Conservation (phyloP, 2,329 filamentous ascomycete species). For the Myotisia sp. region DNA sequence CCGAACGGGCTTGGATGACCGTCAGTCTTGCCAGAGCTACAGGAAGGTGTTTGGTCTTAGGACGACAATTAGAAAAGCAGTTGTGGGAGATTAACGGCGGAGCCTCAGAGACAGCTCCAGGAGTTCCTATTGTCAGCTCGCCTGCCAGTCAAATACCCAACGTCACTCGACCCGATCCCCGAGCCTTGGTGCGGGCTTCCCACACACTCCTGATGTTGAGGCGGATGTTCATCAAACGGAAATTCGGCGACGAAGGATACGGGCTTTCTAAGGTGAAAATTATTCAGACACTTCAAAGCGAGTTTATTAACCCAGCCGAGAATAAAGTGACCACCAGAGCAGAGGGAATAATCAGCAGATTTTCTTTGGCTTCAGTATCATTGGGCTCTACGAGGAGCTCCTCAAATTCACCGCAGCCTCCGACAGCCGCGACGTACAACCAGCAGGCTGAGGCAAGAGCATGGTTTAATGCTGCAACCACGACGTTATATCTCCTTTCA, state of each 20-base stretch:
- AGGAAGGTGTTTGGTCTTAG: constrained; percentile 63
- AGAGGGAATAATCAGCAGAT: constrained; percentile 69
- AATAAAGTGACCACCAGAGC: constrained; percentile 56
- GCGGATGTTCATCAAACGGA: constrained; percentile 55
- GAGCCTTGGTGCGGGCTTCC: constrained; percentile 66
- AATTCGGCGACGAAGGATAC: constrained; percentile 58
- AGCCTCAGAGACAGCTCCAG: no score
- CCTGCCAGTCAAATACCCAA: constrained; percentile 2
- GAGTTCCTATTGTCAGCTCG: no score
- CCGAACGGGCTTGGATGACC: constrained; percentile 66
- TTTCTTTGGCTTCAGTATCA: constrained; percentile 49
- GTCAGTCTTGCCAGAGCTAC: constrained; percentile 63
- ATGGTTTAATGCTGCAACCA: constrained; percentile 57
- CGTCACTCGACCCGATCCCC: constrained; percentile 50
- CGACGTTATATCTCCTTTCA: constrained; percentile 68
- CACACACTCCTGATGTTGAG: constrained; percentile 64
- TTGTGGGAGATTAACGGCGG: constrained; percentile 51
- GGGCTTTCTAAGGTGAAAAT: constrained; percentile 55
- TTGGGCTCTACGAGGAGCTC: constrained; percentile 5
- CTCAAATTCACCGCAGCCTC: no score
- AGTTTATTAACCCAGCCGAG: constrained; percentile 58
- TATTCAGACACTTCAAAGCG: constrained; percentile 54
- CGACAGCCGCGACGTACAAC: constrained; percentile 39
- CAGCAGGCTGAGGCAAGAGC: constrained; percentile 61
- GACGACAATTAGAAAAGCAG: constrained; percentile 76